phyloP scores from a whole-genome alignment of 495 filamentous ascomycete genomes.

The Cercophora newfieldiana region DNA sequence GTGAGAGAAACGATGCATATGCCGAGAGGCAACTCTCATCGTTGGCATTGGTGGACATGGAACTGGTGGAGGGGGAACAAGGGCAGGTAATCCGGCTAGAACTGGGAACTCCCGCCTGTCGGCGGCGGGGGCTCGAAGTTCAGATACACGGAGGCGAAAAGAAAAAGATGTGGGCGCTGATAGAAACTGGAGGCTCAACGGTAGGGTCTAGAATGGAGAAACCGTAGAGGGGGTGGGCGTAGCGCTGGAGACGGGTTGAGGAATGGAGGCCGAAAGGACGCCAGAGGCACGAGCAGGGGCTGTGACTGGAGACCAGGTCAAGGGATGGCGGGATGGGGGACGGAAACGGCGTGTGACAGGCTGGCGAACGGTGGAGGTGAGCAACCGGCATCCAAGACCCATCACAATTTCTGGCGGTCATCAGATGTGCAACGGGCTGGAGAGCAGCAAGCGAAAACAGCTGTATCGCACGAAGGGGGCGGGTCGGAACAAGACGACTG shows the following conservation, averaged over 20 bases:
- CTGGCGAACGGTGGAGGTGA: conserved; percentile 25
- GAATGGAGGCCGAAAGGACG: conserved; percentile 25
- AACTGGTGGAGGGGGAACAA: conserved; percentile 22
- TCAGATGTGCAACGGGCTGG: conserved; percentile 24
- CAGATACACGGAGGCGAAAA: conserved; percentile 27
- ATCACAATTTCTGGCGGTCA: conserved; percentile 25
- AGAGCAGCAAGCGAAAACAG: conserved; percentile 11
- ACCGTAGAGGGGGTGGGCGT: conserved; percentile 29
- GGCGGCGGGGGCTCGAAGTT: conserved; percentile 27
- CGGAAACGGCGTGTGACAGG: conserved; percentile 34
- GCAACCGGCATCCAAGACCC: conserved; percentile 15
- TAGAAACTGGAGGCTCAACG: conserved; percentile 35
- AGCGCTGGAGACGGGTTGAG: conserved; percentile 17
- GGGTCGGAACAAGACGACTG: conserved; percentile 18
- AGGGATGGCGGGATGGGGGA: conserved; percentile 30
- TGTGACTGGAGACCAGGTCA: conserved; percentile 24
- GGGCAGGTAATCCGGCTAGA: conserved; percentile 26
- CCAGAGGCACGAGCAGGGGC: conserved; percentile 21
- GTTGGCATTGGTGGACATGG: conserved; percentile 36
- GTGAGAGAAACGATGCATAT: conserved; percentile 36
- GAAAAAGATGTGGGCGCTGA: conserved; percentile 18
- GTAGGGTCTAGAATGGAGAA: conserved; percentile 17
- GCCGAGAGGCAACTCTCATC: conserved; percentile 37
- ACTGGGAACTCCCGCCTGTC: conserved; percentile 27
- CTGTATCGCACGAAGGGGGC: conserved; percentile 19